phyloP scores from a whole-genome alignment of 345 rosid genomes.

The Carallia brachiata region DNA sequence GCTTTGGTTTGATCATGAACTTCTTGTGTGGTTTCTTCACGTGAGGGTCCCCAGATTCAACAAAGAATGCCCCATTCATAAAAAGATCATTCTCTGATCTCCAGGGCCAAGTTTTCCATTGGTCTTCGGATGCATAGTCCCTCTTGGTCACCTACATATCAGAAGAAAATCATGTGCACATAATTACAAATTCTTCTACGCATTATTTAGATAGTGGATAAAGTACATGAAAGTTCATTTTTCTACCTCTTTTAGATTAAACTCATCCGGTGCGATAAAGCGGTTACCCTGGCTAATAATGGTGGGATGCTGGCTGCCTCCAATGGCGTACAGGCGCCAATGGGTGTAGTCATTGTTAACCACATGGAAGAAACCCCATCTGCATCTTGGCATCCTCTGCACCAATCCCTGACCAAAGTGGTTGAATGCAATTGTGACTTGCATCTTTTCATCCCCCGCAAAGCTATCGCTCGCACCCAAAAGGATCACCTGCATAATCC shows the following conservation, averaged over 20 bases:
- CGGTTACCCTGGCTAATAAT: constrained; percentile 34
- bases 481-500: constrained; percentile 22
- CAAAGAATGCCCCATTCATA: constrained; percentile 34
- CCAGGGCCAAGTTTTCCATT: constrained; percentile 33
- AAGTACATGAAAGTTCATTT: neutral
- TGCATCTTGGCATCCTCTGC: constrained; percentile 38
- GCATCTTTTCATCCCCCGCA: constrained; percentile 27
- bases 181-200: no score
- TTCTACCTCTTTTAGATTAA: constrained; percentile 16
- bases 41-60: constrained; percentile 18
- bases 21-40: constrained; percentile 10
- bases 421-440: constrained; percentile 31
- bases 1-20: constrained; percentile 21
- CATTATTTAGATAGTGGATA: neutral
- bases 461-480: constrained; percentile 32
- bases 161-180: no score
- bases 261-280: constrained; percentile 22
- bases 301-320: constrained; percentile 34
- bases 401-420: constrained; percentile 37
- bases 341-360: constrained; percentile 38
- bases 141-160: constrained; percentile 27
- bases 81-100: constrained; percentile 25
- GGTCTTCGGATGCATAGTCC: constrained; percentile 22
- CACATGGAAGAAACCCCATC: constrained; percentile 39
- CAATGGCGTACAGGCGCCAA: constrained; percentile 34